Evolutionary conservation across 331 rosid genomes (phyloP).

Genomic region (Rhamnella rubrinervis): DNA sequence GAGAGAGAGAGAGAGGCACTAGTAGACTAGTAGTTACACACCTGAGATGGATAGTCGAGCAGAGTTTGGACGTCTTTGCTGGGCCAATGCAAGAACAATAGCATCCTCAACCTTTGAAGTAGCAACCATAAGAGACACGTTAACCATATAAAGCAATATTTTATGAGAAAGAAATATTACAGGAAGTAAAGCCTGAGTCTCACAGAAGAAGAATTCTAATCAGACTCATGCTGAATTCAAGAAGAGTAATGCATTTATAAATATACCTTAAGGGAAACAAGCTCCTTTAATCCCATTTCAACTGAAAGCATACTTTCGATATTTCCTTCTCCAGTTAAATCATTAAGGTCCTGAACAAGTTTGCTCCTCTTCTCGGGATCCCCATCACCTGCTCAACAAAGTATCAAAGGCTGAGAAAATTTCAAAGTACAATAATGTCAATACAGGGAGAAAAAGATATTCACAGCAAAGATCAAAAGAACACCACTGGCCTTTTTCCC

Average conservation of each 20-base stretch:
- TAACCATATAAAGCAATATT: slow-evolving; percentile 11
- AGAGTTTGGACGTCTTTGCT: slow-evolving; percentile 82
- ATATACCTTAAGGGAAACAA: slow-evolving; percentile 81
- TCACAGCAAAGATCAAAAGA: slow-evolving; percentile 23
- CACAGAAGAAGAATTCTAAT: slow-evolving; percentile 10
- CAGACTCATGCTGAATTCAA: not conserved
- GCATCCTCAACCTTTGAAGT: slow-evolving; percentile 76
- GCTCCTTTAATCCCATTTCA: slow-evolving; percentile 96
- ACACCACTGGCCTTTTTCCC: slow-evolving; percentile 71
- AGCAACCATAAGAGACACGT: slow-evolving; percentile 11
- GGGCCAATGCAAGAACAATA: slow-evolving; percentile 80
- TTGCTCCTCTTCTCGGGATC: slow-evolving; percentile 67
- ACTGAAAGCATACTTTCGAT: slow-evolving; percentile 96
- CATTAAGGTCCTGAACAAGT: slow-evolving; percentile 72
- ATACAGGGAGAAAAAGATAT: slow-evolving; percentile 6
- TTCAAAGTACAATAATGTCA: not conserved
- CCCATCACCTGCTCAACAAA: slow-evolving; percentile 53
- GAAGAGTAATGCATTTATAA: slow-evolving; percentile 22
- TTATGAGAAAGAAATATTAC: slow-evolving; percentile 6
- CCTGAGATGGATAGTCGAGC: slow-evolving; percentile 70
- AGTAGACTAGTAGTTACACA: slow-evolving; percentile 5
- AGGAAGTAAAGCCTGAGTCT: slow-evolving; percentile 8
- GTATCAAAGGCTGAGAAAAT: slow-evolving; percentile 5
- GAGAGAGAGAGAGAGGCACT: not conserved
- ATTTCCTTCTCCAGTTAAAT: slow-evolving; percentile 94